phyloP scores from a whole-genome alignment of 805 yeast genomes.

The Myxozyma monticola region DNA sequence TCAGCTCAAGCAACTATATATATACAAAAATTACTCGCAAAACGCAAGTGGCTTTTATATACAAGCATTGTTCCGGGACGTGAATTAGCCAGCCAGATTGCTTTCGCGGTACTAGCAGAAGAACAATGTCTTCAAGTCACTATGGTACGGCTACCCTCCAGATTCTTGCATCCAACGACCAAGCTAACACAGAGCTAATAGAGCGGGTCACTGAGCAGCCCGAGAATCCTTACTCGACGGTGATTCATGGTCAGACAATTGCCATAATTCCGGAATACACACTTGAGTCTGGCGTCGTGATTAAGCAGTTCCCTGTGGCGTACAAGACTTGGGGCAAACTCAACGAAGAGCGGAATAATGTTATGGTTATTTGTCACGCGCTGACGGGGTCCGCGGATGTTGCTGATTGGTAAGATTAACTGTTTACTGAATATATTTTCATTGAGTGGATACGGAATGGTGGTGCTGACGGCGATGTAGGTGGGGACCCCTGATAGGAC shows the following conservation, averaged over 20 bases:
- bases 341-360: conserved; percentile 68
- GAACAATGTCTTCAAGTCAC: too few species aligned
- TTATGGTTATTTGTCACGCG: conserved; percentile 91
- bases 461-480: background rate
- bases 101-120: too few species aligned
- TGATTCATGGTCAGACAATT: conserved; percentile 76
- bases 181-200: too few species aligned
- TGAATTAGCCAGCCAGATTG: too few species aligned
- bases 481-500: conserved; percentile 95
- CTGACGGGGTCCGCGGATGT: conserved; percentile 94
- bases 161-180: too few species aligned
- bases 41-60: too few species aligned
- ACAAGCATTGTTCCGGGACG: too few species aligned
- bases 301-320: conserved; percentile 82
- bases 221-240: conserved; percentile 61
- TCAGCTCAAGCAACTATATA: too few species aligned
- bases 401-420: conserved; percentile 65
- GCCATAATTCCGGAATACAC: conserved; percentile 72
- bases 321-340: conserved; percentile 94
- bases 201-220: conserved; percentile 18
- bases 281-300: conserved; percentile 78
- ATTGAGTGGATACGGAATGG: background rate
- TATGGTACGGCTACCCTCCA: too few species aligned
- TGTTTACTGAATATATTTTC: background rate
- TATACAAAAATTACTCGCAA: too few species aligned